These are phyloP conservation scores for Ceratobasidium sp. DNA, from an alignment of 1,284 basidiomycete species.

Conservation along the genomic window DNA sequence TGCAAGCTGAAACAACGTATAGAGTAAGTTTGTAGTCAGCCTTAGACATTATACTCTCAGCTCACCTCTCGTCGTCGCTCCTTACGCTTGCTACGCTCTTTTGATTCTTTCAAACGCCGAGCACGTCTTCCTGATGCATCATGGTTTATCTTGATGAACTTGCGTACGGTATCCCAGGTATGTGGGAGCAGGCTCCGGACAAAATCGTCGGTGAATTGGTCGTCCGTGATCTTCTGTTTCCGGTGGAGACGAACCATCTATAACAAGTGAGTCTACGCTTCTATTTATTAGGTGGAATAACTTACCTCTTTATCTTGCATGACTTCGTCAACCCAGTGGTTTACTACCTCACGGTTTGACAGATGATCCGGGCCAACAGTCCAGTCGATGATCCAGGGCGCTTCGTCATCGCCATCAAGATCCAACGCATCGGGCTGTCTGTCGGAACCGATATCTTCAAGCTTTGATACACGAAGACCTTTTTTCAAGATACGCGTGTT, in stretches of 20 bases:
- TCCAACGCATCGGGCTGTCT: background rate
- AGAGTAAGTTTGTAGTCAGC: background rate
- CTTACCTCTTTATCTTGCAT: constrained; percentile 25
- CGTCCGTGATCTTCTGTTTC: constrained; percentile 13
- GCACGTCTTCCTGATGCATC: constrained; percentile 11
- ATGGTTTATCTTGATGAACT: constrained; percentile 14
- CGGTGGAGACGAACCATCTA: constrained; percentile 16
- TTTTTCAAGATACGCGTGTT: constrained; percentile 8
- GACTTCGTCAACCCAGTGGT: constrained; percentile 3
- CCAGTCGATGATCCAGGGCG: constrained; percentile 7
- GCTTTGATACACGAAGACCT: background rate
- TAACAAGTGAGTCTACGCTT: background rate
- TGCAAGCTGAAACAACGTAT: constrained; percentile 14
- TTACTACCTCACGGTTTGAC: constrained; percentile 1
- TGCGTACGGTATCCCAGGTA: constrained; percentile 12
- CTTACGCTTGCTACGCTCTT: constrained; percentile 10
- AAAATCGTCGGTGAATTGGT: constrained; percentile 20
- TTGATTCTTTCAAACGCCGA: constrained; percentile 3
- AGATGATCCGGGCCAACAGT: background rate
- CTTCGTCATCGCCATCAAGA: constrained; percentile 4
- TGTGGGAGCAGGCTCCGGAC: background rate
- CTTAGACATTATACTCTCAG: too few relatives aligned
- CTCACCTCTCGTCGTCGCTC: constrained; percentile 13
- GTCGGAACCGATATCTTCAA: constrained; percentile 13
- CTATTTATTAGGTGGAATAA: background rate